These are phyloP conservation scores for Tylopilus balloui DNA, from an alignment of 768 basidiomycete species.

Conservation along the genomic window DNA sequence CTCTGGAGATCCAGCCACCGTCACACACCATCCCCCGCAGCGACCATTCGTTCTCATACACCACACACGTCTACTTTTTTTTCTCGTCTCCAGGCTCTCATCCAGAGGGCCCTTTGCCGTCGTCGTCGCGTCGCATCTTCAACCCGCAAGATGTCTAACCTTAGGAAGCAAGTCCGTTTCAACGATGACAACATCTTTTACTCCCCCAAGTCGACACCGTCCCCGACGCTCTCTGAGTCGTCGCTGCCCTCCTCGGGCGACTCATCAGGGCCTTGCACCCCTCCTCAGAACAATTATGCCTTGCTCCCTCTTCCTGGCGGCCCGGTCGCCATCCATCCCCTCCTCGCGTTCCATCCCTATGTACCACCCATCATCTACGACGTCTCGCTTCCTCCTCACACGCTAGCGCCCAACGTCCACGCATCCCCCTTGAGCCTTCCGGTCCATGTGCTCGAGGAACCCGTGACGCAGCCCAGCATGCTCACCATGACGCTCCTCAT, in stretches of 20 bases:
- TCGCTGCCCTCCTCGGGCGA: conserved; percentile 30
- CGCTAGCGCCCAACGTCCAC: conserved; percentile 20
- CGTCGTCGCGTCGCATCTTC: conserved; percentile 8
- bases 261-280: conserved; percentile 28
- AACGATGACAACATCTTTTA: conserved; percentile 31
- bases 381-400: conserved; percentile 15
- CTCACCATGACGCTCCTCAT: conserved; percentile 29
- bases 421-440: conserved; percentile 27
- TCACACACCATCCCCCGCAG: conserved; percentile 4
- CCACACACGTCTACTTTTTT: conserved; percentile 11
- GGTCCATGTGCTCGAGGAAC: conserved; percentile 19
- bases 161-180: conserved; percentile 30
- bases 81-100: conserved; percentile 5
- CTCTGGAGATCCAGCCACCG: not conserved
- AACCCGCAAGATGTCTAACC: conserved; percentile 17
- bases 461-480: conserved; percentile 31
- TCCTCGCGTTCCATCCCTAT: conserved; percentile 28
- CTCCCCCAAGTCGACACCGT: conserved; percentile 25
- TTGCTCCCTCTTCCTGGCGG: conserved; percentile 23
- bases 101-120: conserved; percentile 9
- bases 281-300: conserved; percentile 23
- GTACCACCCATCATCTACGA: conserved; percentile 22
- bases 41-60: conserved; percentile 20
- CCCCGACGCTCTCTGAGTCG: conserved; percentile 26
- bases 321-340: conserved; percentile 29